These are phyloP conservation scores for Starmera stellimalicola DNA, from an alignment of 1,139 yeast species.

Conservation along the genomic window DNA sequence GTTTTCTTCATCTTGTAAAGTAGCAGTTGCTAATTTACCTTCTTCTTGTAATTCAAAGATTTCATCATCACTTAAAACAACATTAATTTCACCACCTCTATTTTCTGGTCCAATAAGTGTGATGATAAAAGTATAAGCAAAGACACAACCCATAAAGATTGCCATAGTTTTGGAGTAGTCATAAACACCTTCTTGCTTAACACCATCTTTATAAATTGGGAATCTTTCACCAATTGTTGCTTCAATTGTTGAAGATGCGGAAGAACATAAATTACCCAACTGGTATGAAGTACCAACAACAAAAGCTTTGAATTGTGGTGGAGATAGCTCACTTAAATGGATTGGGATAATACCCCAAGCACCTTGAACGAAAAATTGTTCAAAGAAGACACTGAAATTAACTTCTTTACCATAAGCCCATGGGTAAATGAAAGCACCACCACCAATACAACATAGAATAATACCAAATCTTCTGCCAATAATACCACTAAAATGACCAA, in stretches of 20 bases:
- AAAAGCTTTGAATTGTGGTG: conserved; percentile 66
- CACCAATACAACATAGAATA: conserved; percentile 50
- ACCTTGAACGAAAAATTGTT: conserved; percentile 79
- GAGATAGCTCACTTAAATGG: conserved; percentile 69
- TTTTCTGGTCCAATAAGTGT: conserved; percentile 70
- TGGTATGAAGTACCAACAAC: conserved; percentile 73
- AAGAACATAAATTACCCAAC: conserved; percentile 74
- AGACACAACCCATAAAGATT: conserved; percentile 73
- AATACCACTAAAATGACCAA: conserved; percentile 54
- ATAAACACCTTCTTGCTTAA: conserved; percentile 21
- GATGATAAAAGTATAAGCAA: conserved; percentile 48
- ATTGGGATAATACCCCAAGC: conserved; percentile 85
- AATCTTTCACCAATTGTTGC: conserved; percentile 61
- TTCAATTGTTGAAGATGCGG: conserved; percentile 80
- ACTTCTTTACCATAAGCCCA: conserved; percentile 63
- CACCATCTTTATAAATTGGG: conserved; percentile 37
- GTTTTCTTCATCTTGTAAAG: background rate
- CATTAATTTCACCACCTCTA: conserved; percentile 28
- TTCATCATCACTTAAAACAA: conserved; percentile 13
- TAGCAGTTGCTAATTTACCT: conserved; percentile 14
- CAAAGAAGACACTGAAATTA: conserved; percentile 70
- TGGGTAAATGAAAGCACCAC: conserved; percentile 58
- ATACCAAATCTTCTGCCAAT: conserved; percentile 52
- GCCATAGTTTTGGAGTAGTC: conserved; percentile 69
- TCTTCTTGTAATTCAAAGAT: conserved; percentile 9